Evolutionary conservation across 495 filamentous ascomycete genomes (phyloP).

Genomic region (Talaromyces proteolyticus): DNA sequence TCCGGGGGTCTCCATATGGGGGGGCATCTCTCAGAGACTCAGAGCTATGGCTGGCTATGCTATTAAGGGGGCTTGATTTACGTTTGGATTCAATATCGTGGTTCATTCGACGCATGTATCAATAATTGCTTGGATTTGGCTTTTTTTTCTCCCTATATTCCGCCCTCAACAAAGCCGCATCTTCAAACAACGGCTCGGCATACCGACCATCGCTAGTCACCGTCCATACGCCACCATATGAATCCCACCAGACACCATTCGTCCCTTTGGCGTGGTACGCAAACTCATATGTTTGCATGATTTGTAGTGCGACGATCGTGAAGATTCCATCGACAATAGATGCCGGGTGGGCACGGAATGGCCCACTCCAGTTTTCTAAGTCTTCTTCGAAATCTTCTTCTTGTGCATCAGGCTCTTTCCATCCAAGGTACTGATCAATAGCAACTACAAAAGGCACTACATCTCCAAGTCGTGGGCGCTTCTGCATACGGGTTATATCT

Average conservation of each 20-base stretch:
- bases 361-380: neutral
- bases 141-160: slow-evolving; percentile 2
- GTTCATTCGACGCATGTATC: too few relatives aligned
- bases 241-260: slow-evolving; percentile 2
- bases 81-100: too few relatives aligned
- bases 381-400: neutral
- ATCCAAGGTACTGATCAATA: neutral
- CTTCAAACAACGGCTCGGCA: neutral
- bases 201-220: neutral
- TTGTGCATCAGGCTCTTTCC: neutral
- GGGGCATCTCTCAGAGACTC: neutral
- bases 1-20: neutral
- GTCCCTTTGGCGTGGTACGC: slow-evolving; percentile 1
- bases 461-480: neutral
- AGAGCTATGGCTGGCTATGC: too few relatives aligned
- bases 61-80: too few relatives aligned
- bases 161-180: neutral
- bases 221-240: slow-evolving; percentile 1
- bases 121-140: too few relatives aligned
- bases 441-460: slow-evolving; percentile 4
- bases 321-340: slow-evolving; percentile 4
- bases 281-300: slow-evolving; percentile 5
- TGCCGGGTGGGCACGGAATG: neutral
- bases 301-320: neutral
- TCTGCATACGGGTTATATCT: neutral